phyloP scores from a whole-genome alignment of 192 early-diverging fungal species.

The Rhizoclosmatium globosum region DNA sequence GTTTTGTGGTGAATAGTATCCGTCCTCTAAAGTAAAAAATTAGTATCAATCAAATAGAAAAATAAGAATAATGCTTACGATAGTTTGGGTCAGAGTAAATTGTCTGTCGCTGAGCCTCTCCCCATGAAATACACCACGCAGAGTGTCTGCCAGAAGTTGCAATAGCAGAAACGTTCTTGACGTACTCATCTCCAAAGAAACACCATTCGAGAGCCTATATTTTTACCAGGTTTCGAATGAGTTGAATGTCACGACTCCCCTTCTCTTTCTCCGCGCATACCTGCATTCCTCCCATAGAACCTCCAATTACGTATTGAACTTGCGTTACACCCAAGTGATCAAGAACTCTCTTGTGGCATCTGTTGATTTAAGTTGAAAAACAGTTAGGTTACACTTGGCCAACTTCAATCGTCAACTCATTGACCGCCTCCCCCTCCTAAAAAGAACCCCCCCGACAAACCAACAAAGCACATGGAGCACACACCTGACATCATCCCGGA shows the following conservation, averaged over 20 bases:
- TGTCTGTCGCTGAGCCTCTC: slow-evolving; percentile 95
- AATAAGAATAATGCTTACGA: slow-evolving; percentile 29
- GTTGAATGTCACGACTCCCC: not conserved
- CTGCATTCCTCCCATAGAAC: slow-evolving; percentile 99
- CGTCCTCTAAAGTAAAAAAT: slow-evolving; percentile 54
- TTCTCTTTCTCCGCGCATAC: slow-evolving; percentile 14
- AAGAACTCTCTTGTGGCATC: slow-evolving; percentile 85
- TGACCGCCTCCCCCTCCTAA: too few species aligned
- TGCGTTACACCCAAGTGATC: slow-evolving; percentile 86
- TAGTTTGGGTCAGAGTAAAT: slow-evolving; percentile 94
- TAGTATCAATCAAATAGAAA: not conserved
- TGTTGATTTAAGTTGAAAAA: slow-evolving; percentile 16
- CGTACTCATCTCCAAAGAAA: slow-evolving; percentile 85
- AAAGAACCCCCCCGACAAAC: too few species aligned
- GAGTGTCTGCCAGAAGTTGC: slow-evolving; percentile 95
- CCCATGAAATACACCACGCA: slow-evolving; percentile 99
- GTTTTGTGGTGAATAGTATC: slow-evolving; percentile 64
- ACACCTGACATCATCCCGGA: slow-evolving; percentile 89
- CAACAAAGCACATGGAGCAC: slow-evolving; percentile 3
- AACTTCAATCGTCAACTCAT: not conserved
- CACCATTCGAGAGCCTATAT: slow-evolving; percentile 89
- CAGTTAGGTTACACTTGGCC: slow-evolving; percentile 18
- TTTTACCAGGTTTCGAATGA: not conserved
- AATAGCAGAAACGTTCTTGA: slow-evolving; percentile 91
- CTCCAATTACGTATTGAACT: slow-evolving; percentile 92